Evolutionary conservation across 768 basidiomycete genomes (phyloP).

Genomic region (Pleurotus tuoliensis): DNA sequence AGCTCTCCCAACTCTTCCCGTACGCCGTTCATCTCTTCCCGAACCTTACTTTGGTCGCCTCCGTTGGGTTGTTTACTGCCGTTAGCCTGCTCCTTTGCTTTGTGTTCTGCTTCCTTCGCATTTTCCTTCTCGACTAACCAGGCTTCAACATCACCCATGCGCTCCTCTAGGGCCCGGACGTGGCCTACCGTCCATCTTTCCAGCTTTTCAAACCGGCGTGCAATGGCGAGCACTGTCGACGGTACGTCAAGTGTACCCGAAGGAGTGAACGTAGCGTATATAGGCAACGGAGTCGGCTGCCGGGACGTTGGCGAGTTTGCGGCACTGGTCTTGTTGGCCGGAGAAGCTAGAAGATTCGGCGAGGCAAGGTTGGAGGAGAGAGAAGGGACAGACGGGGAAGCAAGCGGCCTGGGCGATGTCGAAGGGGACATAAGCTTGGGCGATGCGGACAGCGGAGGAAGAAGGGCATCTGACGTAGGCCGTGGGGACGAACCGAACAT

Average conservation of each 20-base stretch:
- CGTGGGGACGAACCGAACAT: neutral
- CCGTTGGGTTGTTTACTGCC: slow-evolving; percentile 9
- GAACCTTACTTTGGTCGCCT: slow-evolving; percentile 18
- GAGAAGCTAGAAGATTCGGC: slow-evolving; percentile 23
- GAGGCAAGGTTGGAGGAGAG: slow-evolving; percentile 53
- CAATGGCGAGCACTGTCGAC: slow-evolving; percentile 69
- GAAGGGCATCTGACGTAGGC: neutral
- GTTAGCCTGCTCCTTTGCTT: slow-evolving; percentile 10
- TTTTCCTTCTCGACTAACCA: slow-evolving; percentile 86
- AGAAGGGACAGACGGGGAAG: slow-evolving; percentile 26
- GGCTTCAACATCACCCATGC: slow-evolving; percentile 88
- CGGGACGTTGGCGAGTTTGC: slow-evolving; percentile 1
- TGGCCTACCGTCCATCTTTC: slow-evolving; percentile 90
- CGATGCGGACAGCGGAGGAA: slow-evolving; percentile 39
- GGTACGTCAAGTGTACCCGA: slow-evolving; percentile 74
- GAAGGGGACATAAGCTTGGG: slow-evolving; percentile 62
- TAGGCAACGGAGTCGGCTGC: slow-evolving; percentile 28
- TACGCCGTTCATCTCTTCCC: slow-evolving; percentile 47
- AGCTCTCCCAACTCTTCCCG: slow-evolving; percentile 71
- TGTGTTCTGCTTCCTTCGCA: slow-evolving; percentile 44
- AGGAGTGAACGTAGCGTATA: slow-evolving; percentile 73
- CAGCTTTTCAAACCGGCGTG: slow-evolving; percentile 81
- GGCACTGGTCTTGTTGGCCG: neutral
- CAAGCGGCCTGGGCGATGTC: slow-evolving; percentile 36
- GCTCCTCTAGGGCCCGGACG: slow-evolving; percentile 83